Base-by-base conservation (phyloP, 441 rosid species). In the Geranium incanum region DNA sequence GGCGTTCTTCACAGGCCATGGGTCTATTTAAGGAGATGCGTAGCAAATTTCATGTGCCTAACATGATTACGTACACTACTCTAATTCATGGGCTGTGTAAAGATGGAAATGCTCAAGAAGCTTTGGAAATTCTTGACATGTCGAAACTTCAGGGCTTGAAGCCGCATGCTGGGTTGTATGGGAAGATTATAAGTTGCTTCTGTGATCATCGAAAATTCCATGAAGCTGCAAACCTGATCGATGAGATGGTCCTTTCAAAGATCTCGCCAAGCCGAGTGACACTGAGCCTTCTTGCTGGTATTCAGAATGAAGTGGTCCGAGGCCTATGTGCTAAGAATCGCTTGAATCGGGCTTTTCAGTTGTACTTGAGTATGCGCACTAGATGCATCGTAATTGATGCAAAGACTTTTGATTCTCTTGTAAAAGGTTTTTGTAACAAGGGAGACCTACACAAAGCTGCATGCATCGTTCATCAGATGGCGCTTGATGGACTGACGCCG, bases 71-170 rank as follows among this genome's bases (percentile, higher is more conserved):
- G 2, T 90, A 86, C 63, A 88, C 83, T 75, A 85, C 89, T 41
- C 69, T 92, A 78, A 85, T 89, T 69, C 74, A 78, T 72, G 97
- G 99, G 68, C 87, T 90, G 19, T 90, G 91, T 79, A 86, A 81
- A 72, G 92, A 89, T 80, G 81, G 86, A 75, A 89, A 84, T 70
- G 77, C 88, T 73, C 73, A 70, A 23, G 86, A 84, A 84, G 93
- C 97, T 57, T 80, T 84, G 74, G 91, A 88, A 71, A 83, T 84
- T 77, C 83, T 95, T 33, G 98, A 95, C 74, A 85, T 84, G 77
- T 88, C 89, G 96, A 92, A 90, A 84, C 91, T 92, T 79, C 97
- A 92, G 79, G 96, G 93, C 66, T 81, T 90, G 74, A 89, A 85
- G 76, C 97, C 96, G 45, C 97, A 89, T 82, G 94, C 93, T 36